Percentiles rank a stretch among this genome's conserved stretches.
Evolutionary conservation across 2,329 filamentous ascomycete genomes (phyloP).

Genomic region (Diaporthe caulivora): DNA sequence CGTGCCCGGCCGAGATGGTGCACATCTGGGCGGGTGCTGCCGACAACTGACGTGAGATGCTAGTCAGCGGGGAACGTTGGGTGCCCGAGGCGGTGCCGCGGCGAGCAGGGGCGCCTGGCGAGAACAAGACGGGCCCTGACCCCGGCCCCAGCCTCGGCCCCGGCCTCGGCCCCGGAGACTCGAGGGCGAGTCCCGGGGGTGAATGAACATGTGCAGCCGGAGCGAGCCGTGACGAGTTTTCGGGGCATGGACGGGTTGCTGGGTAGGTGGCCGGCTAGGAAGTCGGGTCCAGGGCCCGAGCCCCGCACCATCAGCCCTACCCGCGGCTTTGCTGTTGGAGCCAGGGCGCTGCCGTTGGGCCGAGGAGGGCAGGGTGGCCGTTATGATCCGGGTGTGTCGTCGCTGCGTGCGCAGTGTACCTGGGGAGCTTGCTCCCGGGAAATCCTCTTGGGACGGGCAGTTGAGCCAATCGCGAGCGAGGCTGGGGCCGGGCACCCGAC

Average conservation of each 20-base stretch:
- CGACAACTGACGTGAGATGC: slow-evolving; percentile 9
- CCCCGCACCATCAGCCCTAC: slow-evolving; percentile 24
- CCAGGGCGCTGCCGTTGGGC: slow-evolving; percentile 1
- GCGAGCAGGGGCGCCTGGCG: too few species aligned
- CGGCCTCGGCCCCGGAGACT: too few species aligned
- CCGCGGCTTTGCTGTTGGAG: slow-evolving; percentile 5
- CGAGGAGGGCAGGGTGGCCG: not conserved
- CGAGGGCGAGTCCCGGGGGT: not conserved
- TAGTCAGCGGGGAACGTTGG: not conserved
- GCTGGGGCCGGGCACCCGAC: slow-evolving; percentile 24
- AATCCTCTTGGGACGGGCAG: slow-evolving; percentile 38
- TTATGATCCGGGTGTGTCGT: not conserved
- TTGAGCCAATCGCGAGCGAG: slow-evolving; percentile 29
- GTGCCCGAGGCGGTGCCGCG: not conserved
- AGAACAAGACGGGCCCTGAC: too few species aligned
- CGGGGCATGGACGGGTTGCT: not conserved
- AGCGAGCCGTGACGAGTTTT: not conserved
- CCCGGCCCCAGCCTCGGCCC: too few species aligned
- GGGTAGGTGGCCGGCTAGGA: not conserved
- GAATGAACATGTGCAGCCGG: not conserved
- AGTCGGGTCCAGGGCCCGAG: not conserved
- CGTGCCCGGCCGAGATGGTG: slow-evolving; percentile 6
- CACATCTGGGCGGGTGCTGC: slow-evolving; percentile 11
- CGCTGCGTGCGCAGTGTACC: not conserved
- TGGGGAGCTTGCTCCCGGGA: slow-evolving; percentile 26